Conservation (phyloP, 148 eudicot genomes). For the Silene uniflora region DNA sequence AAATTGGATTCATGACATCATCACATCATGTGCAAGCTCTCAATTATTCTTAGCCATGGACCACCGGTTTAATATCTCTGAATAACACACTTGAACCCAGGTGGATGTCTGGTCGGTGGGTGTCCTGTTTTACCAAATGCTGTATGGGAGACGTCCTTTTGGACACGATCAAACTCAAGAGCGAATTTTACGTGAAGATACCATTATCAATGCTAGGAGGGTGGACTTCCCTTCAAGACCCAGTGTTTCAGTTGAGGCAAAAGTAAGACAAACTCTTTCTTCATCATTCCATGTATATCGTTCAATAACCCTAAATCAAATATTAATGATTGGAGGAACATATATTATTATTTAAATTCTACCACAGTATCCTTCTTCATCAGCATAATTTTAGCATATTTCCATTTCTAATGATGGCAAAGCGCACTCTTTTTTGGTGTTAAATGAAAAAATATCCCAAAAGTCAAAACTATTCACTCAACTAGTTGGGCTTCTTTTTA, state of each 20-base stretch:
- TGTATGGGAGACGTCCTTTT: conserved; percentile 94
- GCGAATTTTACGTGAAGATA: conserved; percentile 93
- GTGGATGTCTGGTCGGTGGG: conserved; percentile 99
- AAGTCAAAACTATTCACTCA: too few relatives aligned
- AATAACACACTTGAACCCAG: conserved; percentile 36
- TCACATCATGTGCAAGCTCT: neutral
- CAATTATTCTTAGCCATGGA: neutral
- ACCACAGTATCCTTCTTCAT: too few relatives aligned
- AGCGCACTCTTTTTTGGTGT: too few relatives aligned
- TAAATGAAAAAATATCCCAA: too few relatives aligned
- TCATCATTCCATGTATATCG: neutral
- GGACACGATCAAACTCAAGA: conserved; percentile 98
- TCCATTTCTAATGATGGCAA: too few relatives aligned
- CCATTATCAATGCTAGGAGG: conserved; percentile 91
- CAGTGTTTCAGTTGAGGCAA: conserved; percentile 81
- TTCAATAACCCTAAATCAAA: neutral
- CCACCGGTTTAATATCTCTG: conserved; percentile 1
- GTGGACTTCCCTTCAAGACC: conserved; percentile 98
- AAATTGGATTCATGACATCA: neutral
- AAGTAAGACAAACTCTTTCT: conserved; percentile 39
- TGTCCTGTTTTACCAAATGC: conserved; percentile 94
- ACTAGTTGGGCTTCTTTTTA: too few relatives aligned
- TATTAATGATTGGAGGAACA: neutral
- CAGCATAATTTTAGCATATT: too few relatives aligned
- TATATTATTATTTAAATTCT: too few relatives aligned